A percentile compares a stretch with the other conserved stretches of the same genome.
Conservation (phyloP, 208 protist species). For the Entamoeba invadens region DNA sequence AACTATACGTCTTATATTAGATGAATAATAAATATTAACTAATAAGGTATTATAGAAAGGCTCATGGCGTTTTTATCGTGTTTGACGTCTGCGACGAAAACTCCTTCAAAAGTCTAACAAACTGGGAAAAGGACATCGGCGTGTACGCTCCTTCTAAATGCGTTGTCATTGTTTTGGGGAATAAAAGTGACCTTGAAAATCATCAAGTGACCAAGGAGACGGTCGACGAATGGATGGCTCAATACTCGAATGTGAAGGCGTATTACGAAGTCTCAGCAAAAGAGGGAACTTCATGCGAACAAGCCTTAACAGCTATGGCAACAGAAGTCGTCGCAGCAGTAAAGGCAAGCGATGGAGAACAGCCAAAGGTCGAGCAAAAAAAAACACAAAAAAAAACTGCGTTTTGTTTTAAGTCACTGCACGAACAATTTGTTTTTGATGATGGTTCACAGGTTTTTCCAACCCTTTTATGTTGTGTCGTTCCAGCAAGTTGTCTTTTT, state of each 20-base stretch:
- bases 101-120: neutral
- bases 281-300: neutral
- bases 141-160: neutral
- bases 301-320: neutral
- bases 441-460: too few species aligned
- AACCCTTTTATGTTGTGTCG: too few species aligned
- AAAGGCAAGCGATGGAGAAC: neutral
- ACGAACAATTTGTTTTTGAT: too few species aligned
- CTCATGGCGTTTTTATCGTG: neutral
- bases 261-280: neutral
- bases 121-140: neutral
- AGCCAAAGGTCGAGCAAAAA: neutral
- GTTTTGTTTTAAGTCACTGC: neutral
- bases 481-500: too few species aligned
- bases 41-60: conserved; percentile 1
- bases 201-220: neutral
- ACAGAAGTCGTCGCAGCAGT: neutral
- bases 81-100: neutral
- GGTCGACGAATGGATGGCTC: neutral
- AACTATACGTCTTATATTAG: too few species aligned
- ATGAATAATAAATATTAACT: too few species aligned
- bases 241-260: neutral
- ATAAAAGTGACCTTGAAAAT: neutral
- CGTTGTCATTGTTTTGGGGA: neutral
- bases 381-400: neutral